A percentile compares a stretch with the other conserved stretches of the same genome.
Conservation (phyloP, 306 rosid species). For the Rosa multiflora region DNA sequence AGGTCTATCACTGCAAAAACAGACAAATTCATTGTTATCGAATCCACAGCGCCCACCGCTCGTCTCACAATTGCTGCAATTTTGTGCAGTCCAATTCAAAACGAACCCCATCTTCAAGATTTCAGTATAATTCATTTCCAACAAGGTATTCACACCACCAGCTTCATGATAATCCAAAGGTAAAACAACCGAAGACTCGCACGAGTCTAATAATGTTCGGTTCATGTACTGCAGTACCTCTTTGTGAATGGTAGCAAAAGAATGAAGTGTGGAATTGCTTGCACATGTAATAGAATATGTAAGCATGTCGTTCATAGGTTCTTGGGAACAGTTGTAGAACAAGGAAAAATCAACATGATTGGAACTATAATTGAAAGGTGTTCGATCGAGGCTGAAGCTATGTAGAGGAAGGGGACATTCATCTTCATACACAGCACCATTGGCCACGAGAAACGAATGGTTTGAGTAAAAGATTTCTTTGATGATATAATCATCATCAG, state of each 20-base stretch:
- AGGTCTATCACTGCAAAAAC: constrained; percentile 54
- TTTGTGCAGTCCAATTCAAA: constrained; percentile 55
- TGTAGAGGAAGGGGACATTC: constrained; percentile 52
- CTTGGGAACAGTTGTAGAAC: constrained; percentile 53
- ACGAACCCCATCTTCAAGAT: constrained; percentile 62
- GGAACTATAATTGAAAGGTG: constrained; percentile 40
- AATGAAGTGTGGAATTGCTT: constrained; percentile 41
- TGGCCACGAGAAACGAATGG: constrained; percentile 40
- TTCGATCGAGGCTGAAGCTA: constrained; percentile 46
- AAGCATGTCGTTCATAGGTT: constrained; percentile 32
- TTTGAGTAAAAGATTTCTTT: constrained; percentile 49
- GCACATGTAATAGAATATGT: constrained; percentile 42
- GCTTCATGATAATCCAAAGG: constrained; percentile 32
- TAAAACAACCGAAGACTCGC: constrained; percentile 41
- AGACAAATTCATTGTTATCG: constrained; percentile 34
- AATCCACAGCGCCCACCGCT: constrained; percentile 72
- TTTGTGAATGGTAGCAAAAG: constrained; percentile 55
- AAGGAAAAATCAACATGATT: constrained; percentile 44
- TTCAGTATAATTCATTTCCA: constrained; percentile 44
- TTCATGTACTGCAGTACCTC: constrained; percentile 36
- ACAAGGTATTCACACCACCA: constrained; percentile 19
- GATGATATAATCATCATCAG: constrained; percentile 43
- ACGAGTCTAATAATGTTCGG: constrained; percentile 33
- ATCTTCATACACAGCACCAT: constrained; percentile 27
- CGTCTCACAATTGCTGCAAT: constrained; percentile 47